Evolutionary conservation across 2,329 filamentous ascomycete genomes (phyloP).

Genomic region (Nothophaeocryptopus gaeumannii): DNA sequence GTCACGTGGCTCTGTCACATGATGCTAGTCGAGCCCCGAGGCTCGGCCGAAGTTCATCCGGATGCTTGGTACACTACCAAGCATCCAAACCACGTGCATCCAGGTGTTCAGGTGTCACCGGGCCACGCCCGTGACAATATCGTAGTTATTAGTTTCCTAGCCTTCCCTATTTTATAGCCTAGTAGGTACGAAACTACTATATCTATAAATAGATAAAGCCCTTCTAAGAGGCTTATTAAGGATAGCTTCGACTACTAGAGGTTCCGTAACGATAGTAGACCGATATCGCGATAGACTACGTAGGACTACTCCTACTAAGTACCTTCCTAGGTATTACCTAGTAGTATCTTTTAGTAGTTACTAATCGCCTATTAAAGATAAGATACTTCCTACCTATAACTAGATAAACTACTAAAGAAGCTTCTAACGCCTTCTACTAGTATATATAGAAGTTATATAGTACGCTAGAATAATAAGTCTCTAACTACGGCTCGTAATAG

Average conservation of each 20-base stretch:
- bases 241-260: neutral
- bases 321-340: neutral
- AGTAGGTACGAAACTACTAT: neutral
- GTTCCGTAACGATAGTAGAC: neutral
- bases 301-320: neutral
- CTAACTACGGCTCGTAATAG: neutral
- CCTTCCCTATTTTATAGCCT: neutral
- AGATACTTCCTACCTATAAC: neutral
- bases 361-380: neutral
- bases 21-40: no score
- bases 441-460: slow-evolving; percentile 3
- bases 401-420: neutral
- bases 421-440: neutral
- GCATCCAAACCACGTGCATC: no score
- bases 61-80: no score
- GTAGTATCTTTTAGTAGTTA: neutral
- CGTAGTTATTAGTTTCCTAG: neutral
- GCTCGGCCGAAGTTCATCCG: no score
- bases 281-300: neutral
- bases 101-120: no score
- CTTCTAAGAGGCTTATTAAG: neutral
- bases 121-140: no score
- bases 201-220: neutral
- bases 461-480: neutral
- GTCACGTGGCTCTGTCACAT: no score